Base-by-base conservation (phyloP, 768 basidiomycete species). In the Omphalotus guepiniiformis region DNA sequence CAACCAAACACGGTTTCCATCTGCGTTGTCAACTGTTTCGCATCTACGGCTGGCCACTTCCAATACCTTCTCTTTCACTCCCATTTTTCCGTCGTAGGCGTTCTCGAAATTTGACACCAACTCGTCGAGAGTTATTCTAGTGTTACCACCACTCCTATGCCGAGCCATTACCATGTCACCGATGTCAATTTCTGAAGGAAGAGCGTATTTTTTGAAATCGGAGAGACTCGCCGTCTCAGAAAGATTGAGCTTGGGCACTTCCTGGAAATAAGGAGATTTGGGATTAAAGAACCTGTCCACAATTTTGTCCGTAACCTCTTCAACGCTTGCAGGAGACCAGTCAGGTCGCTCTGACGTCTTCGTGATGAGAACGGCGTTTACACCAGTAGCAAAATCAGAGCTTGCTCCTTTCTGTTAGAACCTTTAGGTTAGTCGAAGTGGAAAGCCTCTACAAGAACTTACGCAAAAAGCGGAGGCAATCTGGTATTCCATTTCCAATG, bases 401-500 rank as follows among this genome's bases (percentile, higher is more conserved):
- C 80, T 88, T 35, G 83, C 85, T 42, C 80, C 82, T 55, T 71
- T 81, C 93, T 93, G 59, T 49, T 22, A 36, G 39, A 43, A n/a
- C n/a, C n/a, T n/a, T n/a, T n/a, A n/a, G n/a, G n/a, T n/a, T n/a
- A n/a, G n/a, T n/a, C n/a, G n/a, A n/a, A n/a, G n/a, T n/a, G n/a
- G 32, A 40, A 43, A 46, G 49, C 48, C 34, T 40, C 27, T 53
- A 55, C 41, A 47, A 44, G 15, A 48, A 79, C 91, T 72, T 65
- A 94, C 93, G 56, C 88, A 89, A 64, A 82, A 95, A 13, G 92
- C 93, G 27, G 87, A 82, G 16, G 91, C 93, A 58, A 97, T 86
- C 55, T 79, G 80, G 53, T 93, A 71, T 60, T 98, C 95, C 82
- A 88, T 91, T 54, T 85, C 69, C 50, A 98, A 70, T 1, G 80